Base-by-base conservation (phyloP, 495 filamentous ascomycete genomes). In the Penicillium manginii region DNA sequence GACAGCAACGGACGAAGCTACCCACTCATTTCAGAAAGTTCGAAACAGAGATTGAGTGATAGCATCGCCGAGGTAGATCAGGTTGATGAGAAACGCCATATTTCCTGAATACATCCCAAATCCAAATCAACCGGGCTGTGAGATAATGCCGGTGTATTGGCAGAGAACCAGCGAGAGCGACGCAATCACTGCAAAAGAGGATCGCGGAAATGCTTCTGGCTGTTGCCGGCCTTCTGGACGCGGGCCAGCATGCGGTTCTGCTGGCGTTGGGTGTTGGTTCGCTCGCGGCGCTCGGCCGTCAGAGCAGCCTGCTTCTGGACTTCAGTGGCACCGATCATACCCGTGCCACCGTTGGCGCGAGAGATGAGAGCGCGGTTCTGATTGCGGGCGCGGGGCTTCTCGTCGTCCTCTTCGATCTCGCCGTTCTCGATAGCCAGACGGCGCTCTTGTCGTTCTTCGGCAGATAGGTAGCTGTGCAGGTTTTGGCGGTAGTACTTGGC, bases 401-500 rank as follows among this genome's bases (percentile, higher is more conserved):
- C 52, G 59, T 66, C 52, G 14, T 74, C 72, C 4, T 67, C 80
- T 59, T 70, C 78, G 71, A 76, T 84, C 78, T 67, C 81, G 21
- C 77, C 76, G 53, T 81, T 78, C 33, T 74, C 73, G 55, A 80
- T 82, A 19, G 74, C 75, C 49, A 80, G 73, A 57, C 78, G 71
- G 42, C 76, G 74, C 14, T 67, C 68, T 17, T 66, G 65, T n/a
- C 75, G 70, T 69, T 96, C 92, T 15, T 84, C 83, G 0, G 84
- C 72, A 5, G 87, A 83, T 3, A 90, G 91, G 74, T 96, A 84
- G 71, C 81, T 88, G 78, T 91, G 88, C 33, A 98, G 78, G 74
- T 98, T 97, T 77, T 98, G 94, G 50, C 91, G 89, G 74, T 86
- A 98, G 74, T 96, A 97, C 52, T 81, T 83, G 58, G 88, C 86